Conservation (phyloP, 768 basidiomycete genomes). For the Amanita fuliginea region DNA sequence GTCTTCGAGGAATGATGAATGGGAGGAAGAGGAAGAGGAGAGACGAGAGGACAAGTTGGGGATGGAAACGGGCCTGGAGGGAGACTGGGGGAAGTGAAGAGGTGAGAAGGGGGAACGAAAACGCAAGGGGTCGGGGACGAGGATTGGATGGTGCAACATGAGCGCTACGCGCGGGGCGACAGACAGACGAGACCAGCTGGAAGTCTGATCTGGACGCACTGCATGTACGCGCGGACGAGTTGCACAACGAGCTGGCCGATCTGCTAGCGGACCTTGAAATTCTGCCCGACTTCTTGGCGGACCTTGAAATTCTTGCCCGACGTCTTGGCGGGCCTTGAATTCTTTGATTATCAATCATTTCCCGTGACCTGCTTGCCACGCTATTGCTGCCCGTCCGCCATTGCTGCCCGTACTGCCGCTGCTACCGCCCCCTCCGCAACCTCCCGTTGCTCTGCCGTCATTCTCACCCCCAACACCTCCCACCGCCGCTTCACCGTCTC, state of each 20-base stretch:
- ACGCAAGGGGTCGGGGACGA: conserved; percentile 16
- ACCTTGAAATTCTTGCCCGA: no score
- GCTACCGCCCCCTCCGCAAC: neutral
- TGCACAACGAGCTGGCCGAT: conserved; percentile 3
- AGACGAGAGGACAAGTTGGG: conserved; percentile 13
- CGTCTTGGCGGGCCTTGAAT: neutral
- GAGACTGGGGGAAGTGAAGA: conserved; percentile 24
- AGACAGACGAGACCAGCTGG: conserved; percentile 54
- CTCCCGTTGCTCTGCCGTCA: neutral
- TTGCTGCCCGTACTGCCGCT: neutral
- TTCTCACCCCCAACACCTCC: conserved; percentile 39
- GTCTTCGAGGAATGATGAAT: conserved; percentile 38
- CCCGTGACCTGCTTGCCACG: neutral
- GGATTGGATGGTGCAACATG: conserved; percentile 54
- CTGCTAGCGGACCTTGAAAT: neutral
- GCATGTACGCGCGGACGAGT: conserved; percentile 1
- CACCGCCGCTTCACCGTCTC: conserved; percentile 73
- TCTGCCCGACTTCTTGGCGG: neutral
- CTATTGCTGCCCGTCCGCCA: neutral
- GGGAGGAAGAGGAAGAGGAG: conserved; percentile 18
- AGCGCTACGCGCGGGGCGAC: conserved; percentile 18
- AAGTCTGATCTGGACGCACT: conserved; percentile 32
- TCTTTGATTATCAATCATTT: conserved; percentile 2
- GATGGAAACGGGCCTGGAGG: conserved; percentile 20
- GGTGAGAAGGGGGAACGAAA: conserved; percentile 19